phyloP scores from a whole-genome alignment of 192 early-diverging fungal genomes.

The Coemansia guatemalensis region DNA sequence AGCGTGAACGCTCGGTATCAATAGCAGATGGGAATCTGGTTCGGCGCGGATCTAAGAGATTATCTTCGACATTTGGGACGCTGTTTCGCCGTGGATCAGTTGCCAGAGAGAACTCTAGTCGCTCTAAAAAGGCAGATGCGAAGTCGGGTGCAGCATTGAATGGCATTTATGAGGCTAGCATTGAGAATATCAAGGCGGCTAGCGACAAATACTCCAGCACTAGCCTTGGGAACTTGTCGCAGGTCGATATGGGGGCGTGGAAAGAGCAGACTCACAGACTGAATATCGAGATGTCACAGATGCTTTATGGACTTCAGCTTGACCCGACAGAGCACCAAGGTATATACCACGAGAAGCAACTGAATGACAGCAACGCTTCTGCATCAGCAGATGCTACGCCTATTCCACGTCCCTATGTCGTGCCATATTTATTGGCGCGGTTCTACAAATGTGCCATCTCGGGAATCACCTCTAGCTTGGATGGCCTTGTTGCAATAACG shows the following conservation, averaged over 20 bases:
- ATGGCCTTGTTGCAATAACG: constrained; percentile 22
- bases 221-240: background rate
- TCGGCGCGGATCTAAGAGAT: constrained; percentile 36
- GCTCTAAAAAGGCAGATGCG: too few relatives aligned
- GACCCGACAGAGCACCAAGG: background rate
- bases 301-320: constrained; percentile 31
- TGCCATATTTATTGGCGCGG: constrained; percentile 43
- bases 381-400: background rate
- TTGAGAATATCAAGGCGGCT: background rate
- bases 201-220: background rate
- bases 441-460: constrained; percentile 19
- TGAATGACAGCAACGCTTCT: background rate
- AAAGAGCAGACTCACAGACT: constrained; percentile 5
- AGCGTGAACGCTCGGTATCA: constrained; percentile 24
- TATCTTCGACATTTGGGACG: constrained; percentile 28
- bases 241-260: constrained; percentile 21
- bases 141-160: background rate
- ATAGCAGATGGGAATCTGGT: constrained; percentile 23
- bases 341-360: background rate
- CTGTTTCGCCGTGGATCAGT: constrained; percentile 23
- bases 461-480: constrained; percentile 10
- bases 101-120: background rate
- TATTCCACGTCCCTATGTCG: constrained; percentile 6
- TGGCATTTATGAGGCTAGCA: background rate
- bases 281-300: constrained; percentile 19